Evolutionary conservation across 257 asterid species (phyloP), one percentile per base, ranked within the genome.

Genomic region (Solanum microdontum): DNA sequence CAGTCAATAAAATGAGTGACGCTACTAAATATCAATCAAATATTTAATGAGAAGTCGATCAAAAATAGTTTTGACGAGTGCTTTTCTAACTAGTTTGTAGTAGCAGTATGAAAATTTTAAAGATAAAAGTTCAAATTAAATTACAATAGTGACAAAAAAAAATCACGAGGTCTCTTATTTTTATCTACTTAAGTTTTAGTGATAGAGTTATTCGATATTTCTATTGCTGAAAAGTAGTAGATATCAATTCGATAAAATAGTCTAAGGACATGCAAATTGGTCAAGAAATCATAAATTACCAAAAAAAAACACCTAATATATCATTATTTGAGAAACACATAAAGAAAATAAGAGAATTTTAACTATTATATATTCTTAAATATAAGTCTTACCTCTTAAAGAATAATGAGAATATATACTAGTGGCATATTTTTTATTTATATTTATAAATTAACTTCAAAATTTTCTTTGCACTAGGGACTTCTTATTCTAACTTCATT

Each of bases 31-130:
- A 1, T 3, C 0, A 3, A 28, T 28, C 6, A 68, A 28, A 68
- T 69, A 2, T 64, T 1, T 2, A 0, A 3, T 26, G 0, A 69
- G 5, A 26, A 69, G 75, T 69, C 10, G 2, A 15, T 1, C 36
- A 3, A 0, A 28, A 2, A 69, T 69, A 13, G 0, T 28, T 69
- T 6, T 1, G 0, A 28, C 1, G 11, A 28, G 11, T 28, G 4
- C 10, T 68, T 28, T 28, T 1, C 2, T 1, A 0, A 12, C 2
- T 58, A 58, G 0, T 68, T 68, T 28, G 7, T 13, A 28, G 10
- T 68, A 68, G 5, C 11, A 55, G 5, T 32, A 1, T 26, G 36
- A 26, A 68, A 66, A 8, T 60, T 55, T 55, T 7, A 19, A 55
- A 19, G 64, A 2, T 6, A 55, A 55, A 17, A 7, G 4, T 55